These are phyloP conservation scores for Plectosphaerella cucumerina DNA, from an alignment of 2,329 filamentous ascomycete species.

Conservation along the genomic window DNA sequence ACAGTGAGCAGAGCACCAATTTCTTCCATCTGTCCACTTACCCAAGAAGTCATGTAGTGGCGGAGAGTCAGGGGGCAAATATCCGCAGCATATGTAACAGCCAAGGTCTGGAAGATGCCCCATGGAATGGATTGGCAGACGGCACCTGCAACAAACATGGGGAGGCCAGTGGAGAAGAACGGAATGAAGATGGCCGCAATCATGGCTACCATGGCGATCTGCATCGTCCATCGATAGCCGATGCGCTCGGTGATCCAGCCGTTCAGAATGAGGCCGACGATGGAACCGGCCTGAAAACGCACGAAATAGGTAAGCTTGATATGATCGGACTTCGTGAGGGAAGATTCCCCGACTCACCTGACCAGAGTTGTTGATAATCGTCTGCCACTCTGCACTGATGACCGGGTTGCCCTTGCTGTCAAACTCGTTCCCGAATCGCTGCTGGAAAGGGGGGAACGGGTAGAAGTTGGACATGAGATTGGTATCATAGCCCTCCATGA, in stretches of 20 bases:
- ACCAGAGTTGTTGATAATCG: conserved; percentile 41
- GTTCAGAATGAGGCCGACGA: conserved; percentile 43
- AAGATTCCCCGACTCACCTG: no score
- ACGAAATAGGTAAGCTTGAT: no score
- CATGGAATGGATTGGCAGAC: conserved; percentile 39
- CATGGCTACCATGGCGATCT: conserved; percentile 33
- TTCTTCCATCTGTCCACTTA: no score
- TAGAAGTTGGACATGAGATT: conserved; percentile 32
- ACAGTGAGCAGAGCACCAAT: no score
- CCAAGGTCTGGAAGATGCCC: conserved; percentile 42
- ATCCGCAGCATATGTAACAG: conserved; percentile 44
- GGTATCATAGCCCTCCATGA: conserved; percentile 29
- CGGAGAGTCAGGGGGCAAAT: conserved; percentile 39
- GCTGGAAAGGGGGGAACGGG: conserved; percentile 27
- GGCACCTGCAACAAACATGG: conserved; percentile 34
- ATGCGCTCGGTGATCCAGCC: conserved; percentile 39
- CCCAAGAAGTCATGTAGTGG: conserved; percentile 33
- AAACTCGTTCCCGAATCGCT: conserved; percentile 29
- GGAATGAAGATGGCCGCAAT: conserved; percentile 39
- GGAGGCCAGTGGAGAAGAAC: conserved; percentile 38
- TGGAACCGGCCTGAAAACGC: conserved; percentile 41
- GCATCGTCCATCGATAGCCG: conserved; percentile 38
- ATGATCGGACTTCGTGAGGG: no score
- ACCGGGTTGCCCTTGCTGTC: neutral
- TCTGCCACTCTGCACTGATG: conserved; percentile 38